Percentiles rank a stretch among this genome's conserved stretches.
phyloP scores from a whole-genome alignment of 1,284 basidiomycete species.

The Tilletiaria anomala region DNA sequence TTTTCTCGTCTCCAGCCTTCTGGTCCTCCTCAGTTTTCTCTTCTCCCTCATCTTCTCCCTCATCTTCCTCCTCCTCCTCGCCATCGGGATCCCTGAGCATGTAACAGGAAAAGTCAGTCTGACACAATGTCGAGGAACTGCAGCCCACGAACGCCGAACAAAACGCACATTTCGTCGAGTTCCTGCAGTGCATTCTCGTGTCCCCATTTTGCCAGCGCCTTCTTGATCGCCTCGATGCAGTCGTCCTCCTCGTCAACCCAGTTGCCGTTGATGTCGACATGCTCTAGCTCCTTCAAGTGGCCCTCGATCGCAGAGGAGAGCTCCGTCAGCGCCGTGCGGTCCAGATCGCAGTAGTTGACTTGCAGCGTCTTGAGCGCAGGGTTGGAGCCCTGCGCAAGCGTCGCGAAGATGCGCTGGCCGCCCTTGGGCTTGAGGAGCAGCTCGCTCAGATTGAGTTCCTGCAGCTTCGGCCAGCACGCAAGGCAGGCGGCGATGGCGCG shows the following conservation, averaged over 20 bases:
- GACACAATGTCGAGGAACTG: not conserved
- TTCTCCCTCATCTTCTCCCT: conserved; percentile 29
- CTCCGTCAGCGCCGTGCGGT: conserved; percentile 21
- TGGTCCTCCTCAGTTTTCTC: conserved; percentile 19
- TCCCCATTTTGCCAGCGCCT: conserved; percentile 22
- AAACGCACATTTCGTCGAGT: conserved; percentile 35
- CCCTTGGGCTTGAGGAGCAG: conserved; percentile 62
- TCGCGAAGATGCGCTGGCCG: conserved; percentile 22
- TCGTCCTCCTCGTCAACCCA: conserved; percentile 38
- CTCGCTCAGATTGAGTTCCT: conserved; percentile 75
- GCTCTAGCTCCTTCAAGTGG: conserved; percentile 14
- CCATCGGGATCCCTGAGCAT: not conserved
- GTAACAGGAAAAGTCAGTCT: not conserved
- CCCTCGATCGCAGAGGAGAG: conserved; percentile 22
- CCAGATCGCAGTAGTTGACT: conserved; percentile 33
- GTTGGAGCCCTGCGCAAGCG: conserved; percentile 22
- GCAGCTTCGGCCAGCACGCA: conserved; percentile 53
- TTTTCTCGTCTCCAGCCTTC: conserved; percentile 15
- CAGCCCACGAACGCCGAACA: conserved; percentile 1
- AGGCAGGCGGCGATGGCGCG: conserved; percentile 62
- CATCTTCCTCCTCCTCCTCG: conserved; percentile 1
- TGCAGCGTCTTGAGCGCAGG: conserved; percentile 25
- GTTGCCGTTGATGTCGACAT: conserved; percentile 37
- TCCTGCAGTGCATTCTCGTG: conserved; percentile 27
- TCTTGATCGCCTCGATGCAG: conserved; percentile 25